phyloP scores from a whole-genome alignment of 106 monocot species.

The Platanthera zijinensis region DNA sequence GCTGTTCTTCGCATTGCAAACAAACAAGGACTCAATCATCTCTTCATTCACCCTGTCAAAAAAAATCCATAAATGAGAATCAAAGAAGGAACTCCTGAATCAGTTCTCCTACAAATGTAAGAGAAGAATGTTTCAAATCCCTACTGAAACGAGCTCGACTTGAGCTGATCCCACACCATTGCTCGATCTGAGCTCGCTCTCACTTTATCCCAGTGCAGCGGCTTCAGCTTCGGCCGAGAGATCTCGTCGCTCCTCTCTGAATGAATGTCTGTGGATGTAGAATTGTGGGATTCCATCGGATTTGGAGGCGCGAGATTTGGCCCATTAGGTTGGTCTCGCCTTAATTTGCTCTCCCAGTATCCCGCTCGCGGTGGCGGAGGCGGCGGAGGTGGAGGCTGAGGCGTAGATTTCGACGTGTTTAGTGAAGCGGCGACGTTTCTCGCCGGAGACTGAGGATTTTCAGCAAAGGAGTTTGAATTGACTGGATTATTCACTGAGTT shows the following conservation, averaged over 20 bases:
- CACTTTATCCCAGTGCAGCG: constrained; percentile 76
- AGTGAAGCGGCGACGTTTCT: background rate
- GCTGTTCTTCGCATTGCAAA: constrained; percentile 28
- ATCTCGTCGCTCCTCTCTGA: constrained; percentile 26
- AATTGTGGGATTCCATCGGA: background rate
- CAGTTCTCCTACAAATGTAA: background rate
- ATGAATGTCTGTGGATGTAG: background rate
- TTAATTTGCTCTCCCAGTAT: constrained; percentile 4
- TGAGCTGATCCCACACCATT: constrained; percentile 97
- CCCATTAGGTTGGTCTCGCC: background rate
- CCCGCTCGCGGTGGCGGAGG: constrained; percentile 25
- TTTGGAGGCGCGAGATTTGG: background rate
- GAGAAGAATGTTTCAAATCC: background rate
- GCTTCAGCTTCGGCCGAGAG: constrained; percentile 46
- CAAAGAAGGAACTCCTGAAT: background rate
- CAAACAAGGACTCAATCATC: constrained; percentile 86
- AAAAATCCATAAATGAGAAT: background rate
- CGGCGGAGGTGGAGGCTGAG: constrained; percentile 29
- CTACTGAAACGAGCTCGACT: constrained; percentile 89
- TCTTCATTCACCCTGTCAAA: constrained; percentile 66
- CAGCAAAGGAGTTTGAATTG: constrained; percentile 5
- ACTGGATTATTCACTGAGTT: background rate
- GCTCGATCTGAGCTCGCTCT: constrained; percentile 63
- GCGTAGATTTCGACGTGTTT: background rate
- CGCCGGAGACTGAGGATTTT: constrained; percentile 4